phyloP scores from a whole-genome alignment of 148 eudicot genomes.

The Amaranthus cruentus region DNA sequence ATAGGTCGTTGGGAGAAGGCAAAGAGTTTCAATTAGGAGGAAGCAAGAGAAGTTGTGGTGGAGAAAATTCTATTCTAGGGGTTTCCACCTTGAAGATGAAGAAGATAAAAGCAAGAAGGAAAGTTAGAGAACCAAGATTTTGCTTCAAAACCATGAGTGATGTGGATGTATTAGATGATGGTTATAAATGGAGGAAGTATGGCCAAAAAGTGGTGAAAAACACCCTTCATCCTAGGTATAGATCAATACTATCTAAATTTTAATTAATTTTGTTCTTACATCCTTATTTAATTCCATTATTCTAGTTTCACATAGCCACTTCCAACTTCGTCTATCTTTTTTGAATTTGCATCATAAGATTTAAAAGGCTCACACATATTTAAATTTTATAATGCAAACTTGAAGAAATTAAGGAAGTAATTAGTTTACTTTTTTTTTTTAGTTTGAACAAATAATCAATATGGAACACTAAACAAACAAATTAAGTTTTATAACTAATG shows the following conservation, averaged over 20 bases:
- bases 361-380: too few relatives aligned
- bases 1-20: conserved; percentile 37
- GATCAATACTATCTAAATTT: not conserved
- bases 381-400: too few relatives aligned
- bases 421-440: too few relatives aligned
- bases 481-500: too few relatives aligned
- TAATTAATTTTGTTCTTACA: not conserved
- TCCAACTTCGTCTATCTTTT: too few relatives aligned
- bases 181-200: conserved; percentile 85
- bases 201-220: conserved; percentile 90
- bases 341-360: too few relatives aligned
- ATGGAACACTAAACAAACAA: too few relatives aligned
- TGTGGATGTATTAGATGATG: conserved; percentile 85
- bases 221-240: conserved; percentile 80
- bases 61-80: conserved; percentile 25
- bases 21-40: conserved; percentile 29
- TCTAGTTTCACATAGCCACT: too few relatives aligned
- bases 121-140: conserved; percentile 81
- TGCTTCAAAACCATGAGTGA: conserved; percentile 90
- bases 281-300: not conserved
- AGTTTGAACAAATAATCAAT: too few relatives aligned
- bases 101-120: conserved; percentile 73
- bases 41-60: conserved; percentile 23
- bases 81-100: conserved; percentile 53
- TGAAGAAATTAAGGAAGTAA: too few relatives aligned